Percentiles rank a stretch among this genome's conserved stretches.
These are phyloP conservation scores for Penicillium sp. DNA, from an alignment of 2,329 filamentous ascomycete genomes.

Conservation along the genomic window DNA sequence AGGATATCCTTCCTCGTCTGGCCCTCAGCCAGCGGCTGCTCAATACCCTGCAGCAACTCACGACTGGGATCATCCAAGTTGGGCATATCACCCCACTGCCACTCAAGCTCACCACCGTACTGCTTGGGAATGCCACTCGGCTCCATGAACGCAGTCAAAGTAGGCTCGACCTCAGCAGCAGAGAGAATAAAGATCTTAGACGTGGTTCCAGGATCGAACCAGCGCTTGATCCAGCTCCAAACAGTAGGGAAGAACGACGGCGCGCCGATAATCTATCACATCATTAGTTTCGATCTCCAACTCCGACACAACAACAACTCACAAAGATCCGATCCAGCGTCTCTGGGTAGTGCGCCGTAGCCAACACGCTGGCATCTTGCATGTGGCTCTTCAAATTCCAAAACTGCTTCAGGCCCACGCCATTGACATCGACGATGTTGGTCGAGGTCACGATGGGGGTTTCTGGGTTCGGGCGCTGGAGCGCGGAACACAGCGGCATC, in stretches of 20 bases:
- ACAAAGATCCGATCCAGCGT: conserved; percentile 81
- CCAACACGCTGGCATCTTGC: conserved; percentile 85
- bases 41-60: conserved; percentile 33
- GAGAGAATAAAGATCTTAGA: conserved; percentile 94
- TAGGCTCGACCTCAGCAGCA: conserved; percentile 70
- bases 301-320: conserved; percentile 24
- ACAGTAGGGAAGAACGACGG: conserved; percentile 90
- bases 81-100: conserved; percentile 74
- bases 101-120: conserved; percentile 87
- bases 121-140: conserved; percentile 79
- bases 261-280: conserved; percentile 74
- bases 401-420: conserved; percentile 87
- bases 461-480: conserved; percentile 71
- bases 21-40: conserved; percentile 28
- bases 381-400: conserved; percentile 94
- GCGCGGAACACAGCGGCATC: conserved; percentile 78
- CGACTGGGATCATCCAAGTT: conserved; percentile 62
- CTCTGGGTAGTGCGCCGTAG: conserved; percentile 93
- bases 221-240: conserved; percentile 90
- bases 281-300: background rate
- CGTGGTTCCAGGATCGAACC: conserved; percentile 91
- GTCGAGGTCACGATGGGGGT: conserved; percentile 91
- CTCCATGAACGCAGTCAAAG: conserved; percentile 80
- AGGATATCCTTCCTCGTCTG: conserved; percentile 30
- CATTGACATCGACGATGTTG: conserved; percentile 91